Conservation (phyloP, 352 stramenopile genomes). For the Globisporangium barbulae region DNA sequence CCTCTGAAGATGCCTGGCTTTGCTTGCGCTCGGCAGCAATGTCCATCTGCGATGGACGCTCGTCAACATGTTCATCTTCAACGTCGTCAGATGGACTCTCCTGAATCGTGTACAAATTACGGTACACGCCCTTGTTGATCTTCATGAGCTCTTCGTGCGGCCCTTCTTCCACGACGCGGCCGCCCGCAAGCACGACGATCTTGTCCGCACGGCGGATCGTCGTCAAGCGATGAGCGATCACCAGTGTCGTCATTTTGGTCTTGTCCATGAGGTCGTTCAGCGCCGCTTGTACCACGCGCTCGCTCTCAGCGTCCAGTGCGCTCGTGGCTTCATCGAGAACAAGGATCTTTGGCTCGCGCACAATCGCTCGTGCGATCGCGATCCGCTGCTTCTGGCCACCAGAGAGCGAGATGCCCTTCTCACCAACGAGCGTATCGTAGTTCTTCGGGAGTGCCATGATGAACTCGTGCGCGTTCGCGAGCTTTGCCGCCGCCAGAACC, state of each 20-base stretch:
- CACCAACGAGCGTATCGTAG: slow-evolving; percentile 58
- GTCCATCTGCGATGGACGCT: slow-evolving; percentile 1
- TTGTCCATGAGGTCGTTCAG: slow-evolving; percentile 28
- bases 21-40: not conserved
- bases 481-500: slow-evolving; percentile 10
- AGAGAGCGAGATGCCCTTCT: slow-evolving; percentile 31
- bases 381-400: slow-evolving; percentile 39
- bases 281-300: slow-evolving; percentile 30
- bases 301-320: slow-evolving; percentile 17
- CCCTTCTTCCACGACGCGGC: slow-evolving; percentile 45
- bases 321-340: slow-evolving; percentile 27
- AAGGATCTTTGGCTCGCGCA: slow-evolving; percentile 22
- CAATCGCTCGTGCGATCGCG: slow-evolving; percentile 26
- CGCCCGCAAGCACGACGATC: slow-evolving; percentile 47
- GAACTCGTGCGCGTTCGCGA: slow-evolving; percentile 35
- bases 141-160: slow-evolving; percentile 38
- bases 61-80: slow-evolving; percentile 20
- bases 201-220: slow-evolving; percentile 59
- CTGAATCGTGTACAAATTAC: slow-evolving; percentile 76
- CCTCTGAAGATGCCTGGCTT: not conserved
- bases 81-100: slow-evolving; percentile 10
- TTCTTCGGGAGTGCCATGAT: slow-evolving; percentile 79
- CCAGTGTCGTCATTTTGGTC: slow-evolving; percentile 21
- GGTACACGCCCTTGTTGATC: slow-evolving; percentile 69
- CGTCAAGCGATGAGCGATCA: slow-evolving; percentile 39